Evolutionary conservation across 768 basidiomycete genomes (phyloP).

Genomic region (Pisolithus microcarpus): DNA sequence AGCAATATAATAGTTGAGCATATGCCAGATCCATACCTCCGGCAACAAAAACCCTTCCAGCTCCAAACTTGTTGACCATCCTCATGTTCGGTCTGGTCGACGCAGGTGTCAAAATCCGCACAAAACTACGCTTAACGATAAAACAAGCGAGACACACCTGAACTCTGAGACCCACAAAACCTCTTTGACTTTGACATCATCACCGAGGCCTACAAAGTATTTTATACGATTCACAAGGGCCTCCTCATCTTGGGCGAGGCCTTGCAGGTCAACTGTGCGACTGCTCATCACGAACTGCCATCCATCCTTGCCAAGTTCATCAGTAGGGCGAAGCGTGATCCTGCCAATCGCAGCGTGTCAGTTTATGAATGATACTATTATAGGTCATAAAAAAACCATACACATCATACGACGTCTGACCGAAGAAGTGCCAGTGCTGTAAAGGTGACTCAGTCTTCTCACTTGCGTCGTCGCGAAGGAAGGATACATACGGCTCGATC

Average conservation of each 20-base stretch:
- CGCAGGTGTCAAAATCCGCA: background rate
- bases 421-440: conserved; percentile 21
- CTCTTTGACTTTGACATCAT: conserved; percentile 5
- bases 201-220: conserved; percentile 15
- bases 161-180: conserved; percentile 21
- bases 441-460: background rate
- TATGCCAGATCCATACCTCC: no score
- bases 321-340: conserved; percentile 5
- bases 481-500: conserved; percentile 16
- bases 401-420: conserved; percentile 1
- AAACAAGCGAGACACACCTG: conserved; percentile 14
- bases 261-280: conserved; percentile 6
- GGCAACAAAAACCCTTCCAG: no score
- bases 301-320: conserved; percentile 17
- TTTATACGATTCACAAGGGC: conserved; percentile 26
- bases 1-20: no score
- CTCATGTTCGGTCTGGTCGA: no score
- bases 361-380: background rate
- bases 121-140: background rate
- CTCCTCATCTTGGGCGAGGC: conserved; percentile 16
- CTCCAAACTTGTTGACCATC: conserved; percentile 13
- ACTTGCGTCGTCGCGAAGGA: background rate
- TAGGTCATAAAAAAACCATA: background rate
- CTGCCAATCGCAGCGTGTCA: conserved; percentile 2
- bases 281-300: conserved; percentile 10